Evolutionary conservation across 2,329 filamentous ascomycete genomes (phyloP).

Genomic region (Aspergillus sp.): DNA sequence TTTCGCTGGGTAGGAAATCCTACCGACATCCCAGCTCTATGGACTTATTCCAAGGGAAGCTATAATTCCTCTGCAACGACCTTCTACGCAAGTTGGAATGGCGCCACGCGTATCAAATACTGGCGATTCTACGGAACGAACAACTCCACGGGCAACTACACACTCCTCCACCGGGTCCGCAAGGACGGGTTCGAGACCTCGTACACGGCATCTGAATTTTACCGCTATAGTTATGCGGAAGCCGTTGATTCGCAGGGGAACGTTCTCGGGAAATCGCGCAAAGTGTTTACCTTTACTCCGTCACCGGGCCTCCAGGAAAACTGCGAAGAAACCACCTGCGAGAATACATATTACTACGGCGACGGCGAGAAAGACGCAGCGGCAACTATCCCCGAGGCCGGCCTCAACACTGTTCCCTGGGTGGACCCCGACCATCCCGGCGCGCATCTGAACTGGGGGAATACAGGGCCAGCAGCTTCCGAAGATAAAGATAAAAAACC

Average conservation of each 20-base stretch:
- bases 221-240: constrained; percentile 35
- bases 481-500: not conserved
- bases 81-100: constrained; percentile 44
- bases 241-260: constrained; percentile 34
- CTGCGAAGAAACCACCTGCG: constrained; percentile 30
- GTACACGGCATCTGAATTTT: constrained; percentile 30
- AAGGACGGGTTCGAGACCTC: constrained; percentile 43
- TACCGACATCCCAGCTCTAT: constrained; percentile 42
- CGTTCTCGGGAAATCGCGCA: constrained; percentile 34
- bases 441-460: constrained; percentile 18
- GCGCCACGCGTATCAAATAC: constrained; percentile 37
- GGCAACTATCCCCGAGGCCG: constrained; percentile 30
- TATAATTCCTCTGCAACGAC: constrained; percentile 28
- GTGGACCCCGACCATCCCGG: constrained; percentile 29
- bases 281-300: constrained; percentile 38
- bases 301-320: constrained; percentile 33
- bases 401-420: constrained; percentile 35
- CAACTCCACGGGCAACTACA: constrained; percentile 33
- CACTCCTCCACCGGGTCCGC: constrained; percentile 25
- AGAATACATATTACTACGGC: constrained; percentile 30
- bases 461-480: constrained; percentile 1
- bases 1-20: constrained; percentile 44
- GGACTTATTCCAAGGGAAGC: constrained; percentile 35
- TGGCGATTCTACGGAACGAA: constrained; percentile 38
- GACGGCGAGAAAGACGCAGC: constrained; percentile 25